These are phyloP conservation scores for Skeletonema costatum DNA, from an alignment of 108 stramenopile species.

Conservation along the genomic window DNA sequence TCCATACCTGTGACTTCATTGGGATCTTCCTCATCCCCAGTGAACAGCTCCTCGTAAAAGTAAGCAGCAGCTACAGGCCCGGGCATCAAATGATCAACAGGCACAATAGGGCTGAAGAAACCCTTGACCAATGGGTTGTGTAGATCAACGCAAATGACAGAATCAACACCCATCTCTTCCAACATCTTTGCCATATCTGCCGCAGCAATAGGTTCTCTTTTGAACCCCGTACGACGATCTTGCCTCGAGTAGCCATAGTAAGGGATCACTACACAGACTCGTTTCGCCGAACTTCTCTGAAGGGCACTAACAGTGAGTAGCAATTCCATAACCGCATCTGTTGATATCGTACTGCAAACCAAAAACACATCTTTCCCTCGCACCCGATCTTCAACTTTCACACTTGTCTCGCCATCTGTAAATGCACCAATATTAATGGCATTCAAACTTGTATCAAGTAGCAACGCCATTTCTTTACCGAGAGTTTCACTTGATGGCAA, in stretches of 20 bases:
- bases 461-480: constrained; percentile 76
- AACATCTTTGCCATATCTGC: constrained; percentile 84
- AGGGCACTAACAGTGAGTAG: constrained; percentile 74
- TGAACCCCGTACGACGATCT: constrained; percentile 67
- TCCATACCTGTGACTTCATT: constrained; percentile 29
- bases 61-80: constrained; percentile 91
- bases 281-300: constrained; percentile 77
- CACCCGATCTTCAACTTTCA: constrained; percentile 67
- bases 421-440: constrained; percentile 68
- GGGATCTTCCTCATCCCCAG: constrained; percentile 22
- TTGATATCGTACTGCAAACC: constrained; percentile 66
- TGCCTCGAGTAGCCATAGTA: constrained; percentile 90
- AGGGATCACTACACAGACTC: constrained; percentile 85
- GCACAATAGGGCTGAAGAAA: constrained; percentile 72
- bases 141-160: constrained; percentile 84
- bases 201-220: constrained; percentile 82
- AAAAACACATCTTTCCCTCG: constrained; percentile 86
- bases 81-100: constrained; percentile 86
- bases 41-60: constrained; percentile 81
- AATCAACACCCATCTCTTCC: constrained; percentile 88
- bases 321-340: constrained; percentile 81
- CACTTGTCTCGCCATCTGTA: constrained; percentile 80
- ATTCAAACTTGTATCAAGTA: constrained; percentile 70
- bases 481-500: constrained; percentile 67
- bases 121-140: constrained; percentile 71